A percentile compares a stretch with the other conserved stretches of the same genome.
Conservation (phyloP, 2,329 filamentous ascomycete species). For the Ophiostoma sp. region DNA sequence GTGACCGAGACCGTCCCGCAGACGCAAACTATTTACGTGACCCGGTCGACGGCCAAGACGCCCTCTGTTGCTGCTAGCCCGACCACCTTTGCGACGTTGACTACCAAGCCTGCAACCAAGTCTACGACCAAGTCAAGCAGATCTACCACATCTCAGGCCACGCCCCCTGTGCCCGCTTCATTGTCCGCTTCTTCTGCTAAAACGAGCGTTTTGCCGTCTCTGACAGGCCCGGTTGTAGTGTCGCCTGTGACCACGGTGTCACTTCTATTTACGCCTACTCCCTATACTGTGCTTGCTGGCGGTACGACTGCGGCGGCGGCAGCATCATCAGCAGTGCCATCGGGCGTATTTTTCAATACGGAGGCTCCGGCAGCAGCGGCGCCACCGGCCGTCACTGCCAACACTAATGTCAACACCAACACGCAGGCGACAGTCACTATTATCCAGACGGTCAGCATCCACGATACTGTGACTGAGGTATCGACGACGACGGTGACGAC, state of each 20-base stretch:
- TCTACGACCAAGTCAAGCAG: not conserved
- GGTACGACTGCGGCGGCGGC: not conserved
- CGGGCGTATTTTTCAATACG: not conserved
- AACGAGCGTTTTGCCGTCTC: not conserved
- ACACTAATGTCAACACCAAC: not conserved
- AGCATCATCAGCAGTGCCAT: not conserved
- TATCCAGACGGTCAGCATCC: conserved; percentile 22
- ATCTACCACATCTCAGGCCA: not conserved
- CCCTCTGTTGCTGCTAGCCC: not conserved
- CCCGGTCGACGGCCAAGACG: not conserved
- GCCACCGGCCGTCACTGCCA: not conserved
- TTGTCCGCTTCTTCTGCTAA: not conserved
- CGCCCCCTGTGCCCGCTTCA: not conserved
- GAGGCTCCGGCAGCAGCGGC: not conserved
- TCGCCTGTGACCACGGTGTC: not conserved
- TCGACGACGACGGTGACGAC: conserved; percentile 15
- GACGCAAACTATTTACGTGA: conserved; percentile 19
- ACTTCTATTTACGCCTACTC: not conserved
- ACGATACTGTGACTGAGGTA: conserved; percentile 27
- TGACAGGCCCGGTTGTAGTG: not conserved
- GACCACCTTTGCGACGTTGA: not conserved
- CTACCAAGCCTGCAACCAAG: not conserved
- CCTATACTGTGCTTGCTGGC: conserved; percentile 2
- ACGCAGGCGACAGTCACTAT: conserved; percentile 16
- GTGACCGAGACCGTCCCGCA: conserved; percentile 16